Percentiles rank a stretch among this genome's conserved stretches.
phyloP scores from a whole-genome alignment of 2,329 filamentous ascomycete species.

The Phyllosticta capitalensis region DNA sequence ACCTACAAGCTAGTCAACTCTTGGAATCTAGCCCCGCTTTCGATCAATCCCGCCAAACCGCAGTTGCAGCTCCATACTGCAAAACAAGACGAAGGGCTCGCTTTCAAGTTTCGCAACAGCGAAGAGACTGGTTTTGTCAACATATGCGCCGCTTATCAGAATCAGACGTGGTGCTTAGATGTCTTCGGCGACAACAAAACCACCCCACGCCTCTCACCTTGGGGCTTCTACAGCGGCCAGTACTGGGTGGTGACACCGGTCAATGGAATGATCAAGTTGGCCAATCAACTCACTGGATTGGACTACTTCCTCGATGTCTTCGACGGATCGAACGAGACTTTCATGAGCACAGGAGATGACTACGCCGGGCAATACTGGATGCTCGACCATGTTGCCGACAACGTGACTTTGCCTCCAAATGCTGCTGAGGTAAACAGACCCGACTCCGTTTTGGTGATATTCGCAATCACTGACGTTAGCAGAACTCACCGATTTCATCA shows the following conservation, averaged over 20 bases:
- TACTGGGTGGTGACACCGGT: background rate
- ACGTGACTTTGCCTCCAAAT: background rate
- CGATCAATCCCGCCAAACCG: background rate
- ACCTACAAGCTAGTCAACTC: slow-evolving; percentile 7
- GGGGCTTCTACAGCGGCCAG: slow-evolving; percentile 4
- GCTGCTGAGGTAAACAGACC: background rate
- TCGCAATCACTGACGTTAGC: background rate
- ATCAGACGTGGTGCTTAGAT: slow-evolving; percentile 3
- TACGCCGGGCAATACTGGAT: slow-evolving; percentile 1
- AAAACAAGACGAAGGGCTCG: background rate
- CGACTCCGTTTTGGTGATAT: too few relatives aligned
- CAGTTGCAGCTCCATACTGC: background rate
- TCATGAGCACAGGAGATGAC: background rate
- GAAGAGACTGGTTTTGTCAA: background rate
- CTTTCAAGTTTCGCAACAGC: slow-evolving; percentile 5
- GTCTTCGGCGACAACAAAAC: background rate
- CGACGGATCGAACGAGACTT: background rate
- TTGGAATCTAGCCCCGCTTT: background rate
- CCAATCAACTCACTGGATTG: slow-evolving; percentile 5
- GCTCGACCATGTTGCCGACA: background rate
- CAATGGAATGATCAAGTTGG: background rate
- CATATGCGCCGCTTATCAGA: slow-evolving; percentile 1
- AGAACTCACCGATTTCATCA: background rate
- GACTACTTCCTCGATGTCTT: slow-evolving; percentile 2
- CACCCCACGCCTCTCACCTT: slow-evolving; percentile 1